Evolutionary conservation across 2,329 filamentous ascomycete genomes (phyloP).

Genomic region (Xylaria sp.): DNA sequence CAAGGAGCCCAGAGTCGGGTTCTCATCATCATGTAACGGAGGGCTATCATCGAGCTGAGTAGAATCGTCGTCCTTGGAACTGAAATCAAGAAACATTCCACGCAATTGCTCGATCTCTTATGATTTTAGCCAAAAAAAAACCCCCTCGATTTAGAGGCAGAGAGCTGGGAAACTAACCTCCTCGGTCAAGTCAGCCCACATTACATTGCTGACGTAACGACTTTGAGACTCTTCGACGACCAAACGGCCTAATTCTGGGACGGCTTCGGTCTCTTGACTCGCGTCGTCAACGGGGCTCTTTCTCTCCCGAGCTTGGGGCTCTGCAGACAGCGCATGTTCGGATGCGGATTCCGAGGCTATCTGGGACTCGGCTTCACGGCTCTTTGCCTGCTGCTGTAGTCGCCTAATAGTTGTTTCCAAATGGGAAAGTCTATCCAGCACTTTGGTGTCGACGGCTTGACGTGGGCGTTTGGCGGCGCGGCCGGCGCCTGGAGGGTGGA

Average conservation of each 20-base stretch:
- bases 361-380: constrained; percentile 16
- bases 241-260: constrained; percentile 33
- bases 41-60: constrained; percentile 18
- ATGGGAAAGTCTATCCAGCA: constrained; percentile 39
- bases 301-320: not conserved
- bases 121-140: constrained; percentile 25
- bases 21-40: constrained; percentile 22
- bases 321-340: constrained; percentile 5
- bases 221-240: constrained; percentile 40
- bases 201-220: constrained; percentile 43
- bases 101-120: constrained; percentile 41
- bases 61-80: constrained; percentile 30
- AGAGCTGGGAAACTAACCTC: constrained; percentile 41
- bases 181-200: constrained; percentile 48
- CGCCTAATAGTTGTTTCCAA: constrained; percentile 39
- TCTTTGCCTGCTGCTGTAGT: constrained; percentile 35
- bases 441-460: constrained; percentile 33
- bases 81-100: constrained; percentile 40
- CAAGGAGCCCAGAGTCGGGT: not conserved
- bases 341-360: not conserved
- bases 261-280: constrained; percentile 1
- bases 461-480: constrained; percentile 40
- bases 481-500: constrained; percentile 38
- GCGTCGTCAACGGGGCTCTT: constrained; percentile 7
- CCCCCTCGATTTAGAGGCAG: not conserved